A percentile compares a stretch with the other conserved stretches of the same genome.
phyloP scores from a whole-genome alignment of 495 filamentous ascomycete species.

The Penicillium robsamsonii region DNA sequence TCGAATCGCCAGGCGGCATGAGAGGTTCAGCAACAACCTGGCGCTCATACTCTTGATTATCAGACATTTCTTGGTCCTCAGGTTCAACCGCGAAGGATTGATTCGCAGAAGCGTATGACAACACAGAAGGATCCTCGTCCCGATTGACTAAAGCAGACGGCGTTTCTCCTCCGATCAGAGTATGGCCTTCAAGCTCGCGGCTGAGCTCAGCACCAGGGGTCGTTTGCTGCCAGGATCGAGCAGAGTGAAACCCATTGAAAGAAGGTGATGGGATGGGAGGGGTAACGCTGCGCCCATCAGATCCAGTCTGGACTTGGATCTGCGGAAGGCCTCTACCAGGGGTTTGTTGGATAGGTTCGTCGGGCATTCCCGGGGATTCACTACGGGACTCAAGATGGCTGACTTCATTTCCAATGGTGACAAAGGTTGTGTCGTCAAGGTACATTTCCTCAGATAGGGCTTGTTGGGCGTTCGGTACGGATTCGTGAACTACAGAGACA shows the following conservation, averaged over 20 bases:
- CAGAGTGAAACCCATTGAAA: conserved; percentile 30
- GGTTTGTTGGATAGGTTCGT: conserved; percentile 13
- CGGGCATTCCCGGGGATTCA: conserved; percentile 15
- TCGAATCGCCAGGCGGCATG: background rate
- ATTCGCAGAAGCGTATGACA: conserved; percentile 25
- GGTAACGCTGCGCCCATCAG: conserved; percentile 17
- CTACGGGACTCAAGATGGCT: conserved; percentile 13
- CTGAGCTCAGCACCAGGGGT: conserved; percentile 12
- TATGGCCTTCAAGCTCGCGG: conserved; percentile 26
- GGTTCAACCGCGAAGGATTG: conserved; percentile 14
- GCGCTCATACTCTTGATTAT: conserved; percentile 16
- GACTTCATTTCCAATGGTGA: conserved; percentile 20
- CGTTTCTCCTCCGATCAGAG: conserved; percentile 24
- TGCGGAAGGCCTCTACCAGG: conserved; percentile 8
- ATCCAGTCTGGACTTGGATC: conserved; percentile 11
- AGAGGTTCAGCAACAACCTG: conserved; percentile 21
- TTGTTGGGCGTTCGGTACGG: conserved; percentile 20
- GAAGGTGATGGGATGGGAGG: conserved; percentile 24
- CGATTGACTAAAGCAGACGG: conserved; percentile 14
- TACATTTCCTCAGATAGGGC: conserved; percentile 19
- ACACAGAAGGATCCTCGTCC: conserved; percentile 17
- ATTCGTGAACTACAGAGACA: conserved; percentile 32
- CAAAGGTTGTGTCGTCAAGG: conserved; percentile 27
- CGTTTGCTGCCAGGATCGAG: conserved; percentile 21
- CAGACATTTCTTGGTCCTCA: background rate